Percentiles rank a stretch among this genome's conserved stretches.
phyloP scores from a whole-genome alignment of 2,329 filamentous ascomycete species.

The Beauveria bassiana region DNA sequence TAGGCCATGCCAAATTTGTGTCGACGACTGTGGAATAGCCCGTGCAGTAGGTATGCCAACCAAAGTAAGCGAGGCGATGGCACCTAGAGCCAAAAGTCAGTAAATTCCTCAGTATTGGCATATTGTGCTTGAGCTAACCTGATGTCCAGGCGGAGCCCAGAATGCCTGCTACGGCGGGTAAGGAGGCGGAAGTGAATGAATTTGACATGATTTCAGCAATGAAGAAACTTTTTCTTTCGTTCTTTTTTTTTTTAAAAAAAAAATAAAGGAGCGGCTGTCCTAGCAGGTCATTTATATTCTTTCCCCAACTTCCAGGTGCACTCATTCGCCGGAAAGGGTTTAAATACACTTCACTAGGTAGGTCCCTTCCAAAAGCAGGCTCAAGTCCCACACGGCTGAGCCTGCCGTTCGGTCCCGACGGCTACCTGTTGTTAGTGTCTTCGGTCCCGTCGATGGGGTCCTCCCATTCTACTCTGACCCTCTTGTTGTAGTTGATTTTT shows the following conservation, averaged over 20 bases:
- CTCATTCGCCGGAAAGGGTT: no score
- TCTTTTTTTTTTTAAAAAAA: background rate
- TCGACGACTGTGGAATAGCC: background rate
- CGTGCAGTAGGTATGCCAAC: background rate
- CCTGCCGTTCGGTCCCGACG: no score
- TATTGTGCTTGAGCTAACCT: background rate
- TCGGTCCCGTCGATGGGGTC: no score
- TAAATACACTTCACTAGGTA: no score
- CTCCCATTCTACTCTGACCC: no score
- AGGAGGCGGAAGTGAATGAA: background rate
- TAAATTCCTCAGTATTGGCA: background rate
- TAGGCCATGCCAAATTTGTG: constrained; percentile 27
- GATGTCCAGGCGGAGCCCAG: background rate
- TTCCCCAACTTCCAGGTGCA: background rate
- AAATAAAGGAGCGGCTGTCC: background rate
- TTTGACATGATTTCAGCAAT: background rate
- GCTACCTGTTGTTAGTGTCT: no score
- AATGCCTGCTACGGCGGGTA: background rate
- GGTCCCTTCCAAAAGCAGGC: no score
- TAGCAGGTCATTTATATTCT: background rate
- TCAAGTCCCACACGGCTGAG: no score
- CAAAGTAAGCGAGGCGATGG: background rate
- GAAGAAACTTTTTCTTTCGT: background rate
- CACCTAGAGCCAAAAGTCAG: background rate
- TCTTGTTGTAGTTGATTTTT: no score